A percentile compares a stretch with the other conserved stretches of the same genome.
Evolutionary conservation across 2,329 filamentous ascomycete genomes (phyloP).

Genomic region (Fusarium sp.): DNA sequence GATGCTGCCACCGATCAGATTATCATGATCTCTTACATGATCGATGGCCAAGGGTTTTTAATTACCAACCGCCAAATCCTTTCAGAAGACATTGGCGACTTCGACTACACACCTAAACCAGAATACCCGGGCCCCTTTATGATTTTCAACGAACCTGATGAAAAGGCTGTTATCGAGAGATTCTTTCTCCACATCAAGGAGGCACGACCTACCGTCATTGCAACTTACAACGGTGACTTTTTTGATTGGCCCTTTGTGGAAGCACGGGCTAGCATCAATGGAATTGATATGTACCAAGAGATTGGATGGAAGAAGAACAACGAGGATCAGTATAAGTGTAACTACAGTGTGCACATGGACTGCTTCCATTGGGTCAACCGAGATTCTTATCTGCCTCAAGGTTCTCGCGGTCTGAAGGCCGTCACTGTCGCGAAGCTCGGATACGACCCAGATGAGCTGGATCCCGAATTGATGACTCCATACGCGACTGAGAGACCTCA

Average conservation of each 20-base stretch:
- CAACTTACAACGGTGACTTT: constrained; percentile 99
- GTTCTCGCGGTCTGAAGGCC: constrained; percentile 95
- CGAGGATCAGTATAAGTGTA: constrained; percentile 96
- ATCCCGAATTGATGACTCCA: constrained; percentile 96
- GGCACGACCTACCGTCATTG: constrained; percentile 92
- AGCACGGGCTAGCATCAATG: constrained; percentile 88
- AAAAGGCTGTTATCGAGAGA: constrained; percentile 85
- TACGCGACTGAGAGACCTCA: constrained; percentile 91
- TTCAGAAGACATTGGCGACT: constrained; percentile 95
- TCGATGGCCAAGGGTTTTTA: constrained; percentile 95
- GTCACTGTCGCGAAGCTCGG: constrained; percentile 98
- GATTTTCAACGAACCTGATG: constrained; percentile 97
- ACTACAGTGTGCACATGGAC: constrained; percentile 98
- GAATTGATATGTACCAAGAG: constrained; percentile 99
- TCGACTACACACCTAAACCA: constrained; percentile 97
- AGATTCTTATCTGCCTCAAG: constrained; percentile 97
- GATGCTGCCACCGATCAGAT: constrained; percentile 94
- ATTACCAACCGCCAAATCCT: constrained; percentile 99
- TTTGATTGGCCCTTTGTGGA: constrained; percentile 99
- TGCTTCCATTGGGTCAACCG: constrained; percentile 99
- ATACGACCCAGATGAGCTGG: constrained; percentile 97
- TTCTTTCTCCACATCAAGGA: constrained; percentile 98
- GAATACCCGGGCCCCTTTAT: constrained; percentile 96
- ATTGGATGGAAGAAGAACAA: constrained; percentile 96
- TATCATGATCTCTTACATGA: constrained; percentile 99